Evolutionary conservation across 2,329 filamentous ascomycete genomes (phyloP), one percentile per base, ranked within the genome.

Genomic region (Periconia digitata): DNA sequence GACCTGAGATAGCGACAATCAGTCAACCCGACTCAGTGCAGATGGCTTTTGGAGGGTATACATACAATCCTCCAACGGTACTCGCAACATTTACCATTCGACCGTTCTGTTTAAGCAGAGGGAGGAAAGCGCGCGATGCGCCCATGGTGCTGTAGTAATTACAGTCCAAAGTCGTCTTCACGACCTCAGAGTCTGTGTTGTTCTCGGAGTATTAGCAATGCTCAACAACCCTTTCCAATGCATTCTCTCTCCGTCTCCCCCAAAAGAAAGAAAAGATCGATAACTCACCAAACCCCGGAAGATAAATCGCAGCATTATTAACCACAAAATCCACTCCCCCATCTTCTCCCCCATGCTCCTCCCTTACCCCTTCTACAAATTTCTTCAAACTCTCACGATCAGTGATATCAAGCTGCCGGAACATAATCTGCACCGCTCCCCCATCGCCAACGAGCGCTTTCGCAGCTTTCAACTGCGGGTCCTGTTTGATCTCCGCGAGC

Each of bases 131-230:
- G 35, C 72, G 72, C 3, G 72, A 75, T 2, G 72, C 72, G 40
- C 74, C 68, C 13, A 82, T 64, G 3, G 78, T 79, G 58, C 74
- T 75, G 62, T 78, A 76, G 66, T 81, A 82, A 60, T 82, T 82
- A 51, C 72, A 75, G 18, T 70, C 63, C 3, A 82, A 63, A 0
- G 79, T 82, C 18, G 70, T 67, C 44, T 74, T 72, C 24, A 80
- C 79, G 18, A 81, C 68, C 20, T 76, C 64, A 5, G 66, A 49
- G 54, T 80, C 74, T 73, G 5, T 3, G 27, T 10, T 32, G 27
- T 10, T 32, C 12, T 2, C 6, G 2, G 7, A 20, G 42, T 38
- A 58, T 48, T 23, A n/a, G n/a, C n/a, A n/a, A n/a, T n/a, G n/a
- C n/a, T n/a, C n/a, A n/a, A n/a, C n/a, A n/a, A n/a, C n/a, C n/a